Percentiles rank a stretch among this genome's conserved stretches.
Evolutionary conservation across 1,139 yeast species (phyloP).

Genomic region (Williopsis jadinii): DNA sequence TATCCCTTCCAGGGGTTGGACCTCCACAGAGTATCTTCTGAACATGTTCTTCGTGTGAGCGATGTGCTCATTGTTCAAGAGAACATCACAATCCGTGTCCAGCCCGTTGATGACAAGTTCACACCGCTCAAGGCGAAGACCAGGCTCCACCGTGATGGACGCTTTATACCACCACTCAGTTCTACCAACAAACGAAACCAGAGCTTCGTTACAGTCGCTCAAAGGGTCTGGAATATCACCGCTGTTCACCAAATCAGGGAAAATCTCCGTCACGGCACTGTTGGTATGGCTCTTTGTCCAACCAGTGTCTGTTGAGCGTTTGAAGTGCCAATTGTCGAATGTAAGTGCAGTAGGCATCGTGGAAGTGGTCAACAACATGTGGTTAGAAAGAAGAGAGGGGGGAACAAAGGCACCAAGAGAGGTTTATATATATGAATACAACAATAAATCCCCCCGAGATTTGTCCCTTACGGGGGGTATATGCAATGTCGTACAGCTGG

Average conservation of each 20-base stretch:
- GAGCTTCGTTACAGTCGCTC: slow-evolving; percentile 8
- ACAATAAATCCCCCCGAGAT: too few relatives aligned
- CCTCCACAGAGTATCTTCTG: slow-evolving; percentile 4
- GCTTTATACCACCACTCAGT: slow-evolving; percentile 14
- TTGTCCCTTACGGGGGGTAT: too few relatives aligned
- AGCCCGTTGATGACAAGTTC: slow-evolving; percentile 11
- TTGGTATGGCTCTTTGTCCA: slow-evolving; percentile 8
- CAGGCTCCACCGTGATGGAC: not conserved
- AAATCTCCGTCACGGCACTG: slow-evolving; percentile 11
- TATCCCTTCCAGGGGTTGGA: not conserved
- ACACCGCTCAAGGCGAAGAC: not conserved
- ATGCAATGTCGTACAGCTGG: too few relatives aligned
- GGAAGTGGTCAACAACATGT: too few relatives aligned
- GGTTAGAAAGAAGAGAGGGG: too few relatives aligned
- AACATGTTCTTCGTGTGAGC: slow-evolving; percentile 11
- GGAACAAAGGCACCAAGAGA: too few relatives aligned
- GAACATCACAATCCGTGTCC: slow-evolving; percentile 13
- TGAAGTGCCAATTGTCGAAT: slow-evolving; percentile 9
- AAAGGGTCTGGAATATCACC: slow-evolving; percentile 11
- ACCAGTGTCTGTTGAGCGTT: not conserved
- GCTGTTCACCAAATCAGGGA: slow-evolving; percentile 12
- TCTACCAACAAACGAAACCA: slow-evolving; percentile 13
- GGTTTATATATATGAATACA: too few relatives aligned
- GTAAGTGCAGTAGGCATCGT: too few relatives aligned
- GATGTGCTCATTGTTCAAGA: slow-evolving; percentile 8